Base-by-base conservation (phyloP, 2,329 filamentous ascomycete genomes). In the Penicillium sp. region DNA sequence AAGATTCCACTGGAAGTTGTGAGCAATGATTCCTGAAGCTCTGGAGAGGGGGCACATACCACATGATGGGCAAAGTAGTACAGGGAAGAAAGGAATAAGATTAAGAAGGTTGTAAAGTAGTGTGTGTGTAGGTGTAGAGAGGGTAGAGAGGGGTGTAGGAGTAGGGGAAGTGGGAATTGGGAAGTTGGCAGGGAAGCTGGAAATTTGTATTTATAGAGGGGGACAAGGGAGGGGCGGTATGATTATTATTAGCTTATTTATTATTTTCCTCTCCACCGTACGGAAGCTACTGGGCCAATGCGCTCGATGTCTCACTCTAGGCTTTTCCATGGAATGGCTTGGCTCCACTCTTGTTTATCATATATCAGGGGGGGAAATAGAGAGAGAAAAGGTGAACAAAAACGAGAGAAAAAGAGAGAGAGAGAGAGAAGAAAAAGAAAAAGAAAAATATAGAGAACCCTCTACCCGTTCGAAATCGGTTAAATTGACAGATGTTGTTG, bases 1-100 rank as follows among this genome's bases (percentile, higher is more conserved):
- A 98, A 84, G 51, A 76, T 76, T 59, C 73, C 73, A 71, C 73
- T 76, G 33, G 13, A 33, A 26, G n/a, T 27, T 29, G 51, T 39
- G 43, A 54, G 43, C 22, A 54, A 33, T 16, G n/a, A 19, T 29
- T 33, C 10, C 10, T 35, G 4, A 3, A 19, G 21, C 11, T 9
- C 10, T 35, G 6, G 3, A 26, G 21, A 39, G n/a, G 35, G 21
- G 21, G 22, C 33, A 64, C 72, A 52, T 68, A 75, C 73, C 73
- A 75, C 73, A 75, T 75, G 62, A 53, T 73, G 65, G 27, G 27
- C 21, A 19, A 45, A 46, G 27, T 45, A 16, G 27, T 35, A 29
- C 14, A 53, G 29, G 19, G 29, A 47, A 14, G 37, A 29, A 49
- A 43, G 42, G 55, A 39, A 19, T 35, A 53, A 48, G 49, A 52